Base-by-base conservation (phyloP, 2,329 filamentous ascomycete genomes). In the Fusarium neocosmosporiellum region DNA sequence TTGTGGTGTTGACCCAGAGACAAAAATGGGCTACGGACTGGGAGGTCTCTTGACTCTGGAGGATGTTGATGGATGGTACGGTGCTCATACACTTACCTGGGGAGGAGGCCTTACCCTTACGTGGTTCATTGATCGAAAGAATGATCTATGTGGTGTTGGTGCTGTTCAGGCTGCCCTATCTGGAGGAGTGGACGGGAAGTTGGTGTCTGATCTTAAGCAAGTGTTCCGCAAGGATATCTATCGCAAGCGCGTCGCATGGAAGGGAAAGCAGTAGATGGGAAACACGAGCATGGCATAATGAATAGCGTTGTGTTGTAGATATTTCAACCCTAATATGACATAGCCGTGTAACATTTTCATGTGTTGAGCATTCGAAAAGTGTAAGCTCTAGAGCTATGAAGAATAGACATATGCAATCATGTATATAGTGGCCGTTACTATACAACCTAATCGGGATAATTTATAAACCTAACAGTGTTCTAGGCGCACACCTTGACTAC, bases 71-170 rank as follows among this genome's bases (percentile, higher is more conserved):
- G 83, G 83, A 5, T 85, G 84, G 80, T 85, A 85, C 50, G 84
- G 84, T 5, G 79, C 81, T 37, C 67, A 77, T 1, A 86, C 85
- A 0, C 74, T 87, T 63, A 82, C 80, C 4, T 87, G 85, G 85
- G 85, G 84, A 9, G 86, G 86, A 3, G 84, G 85, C 0, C 39
- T 84, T 70, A 86, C 84, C 1, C 71, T 86, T 24, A 58, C 80
- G 3, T 88, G 86, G 86, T 87, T 87, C 22, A 80, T 87, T 61
- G 86, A 87, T 72, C 84, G 84, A 1, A 83, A 84, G 78, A 86
- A 85, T 68, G 81, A 82, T 16, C 67, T 87, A 6, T 86, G 84
- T 57, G 84, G 82, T 16, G 61, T 86, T 3, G 81, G 79, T 2
- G 84, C 84, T 20, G 29, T 84, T 2, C 84, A 85, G 65, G 76